Evolutionary conservation across 1,284 basidiomycete genomes (phyloP), one percentile per base, ranked within the genome.

Genomic region (Phylloporus gajari): DNA sequence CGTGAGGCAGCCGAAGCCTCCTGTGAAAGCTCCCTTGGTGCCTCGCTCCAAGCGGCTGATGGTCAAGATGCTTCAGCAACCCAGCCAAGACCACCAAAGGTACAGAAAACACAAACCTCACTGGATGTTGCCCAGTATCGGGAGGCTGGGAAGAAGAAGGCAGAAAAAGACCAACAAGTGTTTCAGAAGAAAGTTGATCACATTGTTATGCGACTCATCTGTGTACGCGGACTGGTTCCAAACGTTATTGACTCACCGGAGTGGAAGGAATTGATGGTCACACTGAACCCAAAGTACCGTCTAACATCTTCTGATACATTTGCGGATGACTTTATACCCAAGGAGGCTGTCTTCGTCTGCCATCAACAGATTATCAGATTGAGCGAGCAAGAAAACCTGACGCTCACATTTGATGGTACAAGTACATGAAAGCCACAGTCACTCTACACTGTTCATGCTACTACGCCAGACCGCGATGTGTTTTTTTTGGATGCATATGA

Each of bases 361-460:
- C 53, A 56, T 27, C 27, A 56, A 23, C 53, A 56, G 27, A n/a
- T 56, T 48, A 42, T 42, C 42, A 42, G 42, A 42, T 42, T 42
- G 42, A 42, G 42, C 17, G 42, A 42, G 42, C 42, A 42, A 42
- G 42, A 42, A 42, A 40, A 67, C 23, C 68, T 68, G 30, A 68
- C 61, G n/a, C 61, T 68, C 12, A 68, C 56, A 15, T 68, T 68
- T 56, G 61, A 68, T 58, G 61, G 68, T n/a, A 68, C 68, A 19
- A 68, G 56, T 44, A 68, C 61, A 32, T 40, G 35, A 3, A 56
- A 35, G 19, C 68, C 68, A 27, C 61, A 68, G 3, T 68, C 68
- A 0, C 56, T 68, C 32, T 68, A 68, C 30, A 68, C 68, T 19
- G 68, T 68, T 9, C 68, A 64, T 46, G 51, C 51, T 5, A 68